Conservation (phyloP, 176 grass and related monocot genomes). For the Alopecurus myosuroides region DNA sequence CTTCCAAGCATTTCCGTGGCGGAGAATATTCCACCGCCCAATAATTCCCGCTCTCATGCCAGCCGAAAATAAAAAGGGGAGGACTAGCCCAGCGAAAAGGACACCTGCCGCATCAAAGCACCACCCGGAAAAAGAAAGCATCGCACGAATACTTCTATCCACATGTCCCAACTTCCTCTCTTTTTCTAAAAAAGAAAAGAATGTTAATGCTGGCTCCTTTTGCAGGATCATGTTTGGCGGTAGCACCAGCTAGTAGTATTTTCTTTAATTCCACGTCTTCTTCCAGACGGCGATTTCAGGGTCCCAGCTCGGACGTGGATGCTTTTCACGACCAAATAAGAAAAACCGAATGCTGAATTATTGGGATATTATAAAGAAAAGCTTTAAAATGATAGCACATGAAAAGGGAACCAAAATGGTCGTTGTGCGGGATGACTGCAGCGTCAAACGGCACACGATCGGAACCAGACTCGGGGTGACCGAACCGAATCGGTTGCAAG, state of each 20-base stretch:
- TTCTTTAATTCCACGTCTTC: constrained; percentile 3
- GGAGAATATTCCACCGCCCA: constrained; percentile 39
- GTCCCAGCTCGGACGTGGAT: not conserved
- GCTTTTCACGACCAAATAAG: not conserved
- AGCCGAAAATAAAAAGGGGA: not conserved
- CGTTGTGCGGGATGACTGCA: not conserved
- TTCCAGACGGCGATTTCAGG: constrained; percentile 14
- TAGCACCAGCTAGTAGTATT: not conserved
- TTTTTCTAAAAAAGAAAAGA: not conserved
- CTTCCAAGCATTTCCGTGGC: constrained; percentile 18
- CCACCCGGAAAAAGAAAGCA: not conserved
- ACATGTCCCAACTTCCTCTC: constrained; percentile 2
- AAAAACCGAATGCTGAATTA: not conserved
- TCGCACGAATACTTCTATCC: constrained; percentile 23
- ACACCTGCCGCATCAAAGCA: not conserved
- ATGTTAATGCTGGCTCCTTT: not conserved
- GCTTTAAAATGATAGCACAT: not conserved
- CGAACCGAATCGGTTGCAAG: not conserved
- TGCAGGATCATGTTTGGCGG: constrained; percentile 34
- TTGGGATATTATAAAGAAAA: not conserved
- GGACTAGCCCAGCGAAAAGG: not conserved
- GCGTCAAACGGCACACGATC: not conserved
- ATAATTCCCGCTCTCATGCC: constrained; percentile 14
- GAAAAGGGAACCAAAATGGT: not conserved
- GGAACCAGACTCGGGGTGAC: not conserved